These are phyloP conservation scores for Chenopodium berlandieri DNA, from an alignment of 148 eudicot genomes.

Conservation along the genomic window DNA sequence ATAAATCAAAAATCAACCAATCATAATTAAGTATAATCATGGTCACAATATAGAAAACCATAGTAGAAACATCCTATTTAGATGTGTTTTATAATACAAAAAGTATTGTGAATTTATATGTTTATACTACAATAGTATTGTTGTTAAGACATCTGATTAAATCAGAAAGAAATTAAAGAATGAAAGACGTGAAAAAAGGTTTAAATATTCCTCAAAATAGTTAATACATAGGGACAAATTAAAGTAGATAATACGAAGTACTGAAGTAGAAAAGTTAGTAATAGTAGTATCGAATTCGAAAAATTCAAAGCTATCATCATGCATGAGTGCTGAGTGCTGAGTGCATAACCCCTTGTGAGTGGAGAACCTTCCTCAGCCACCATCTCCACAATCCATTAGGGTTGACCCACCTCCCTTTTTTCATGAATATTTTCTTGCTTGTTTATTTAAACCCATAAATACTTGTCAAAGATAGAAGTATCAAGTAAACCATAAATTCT, in stretches of 20 bases:
- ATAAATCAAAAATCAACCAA: too few species aligned
- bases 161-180: not conserved
- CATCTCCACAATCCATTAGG: slow-evolving; percentile 35
- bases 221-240: too few species aligned
- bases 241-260: too few species aligned
- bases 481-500: too few species aligned
- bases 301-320: slow-evolving; percentile 33
- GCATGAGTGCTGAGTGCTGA: not conserved
- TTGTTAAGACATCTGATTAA: not conserved
- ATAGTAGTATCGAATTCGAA: not conserved
- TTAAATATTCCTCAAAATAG: not conserved
- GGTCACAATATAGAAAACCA: too few species aligned
- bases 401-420: slow-evolving; percentile 6
- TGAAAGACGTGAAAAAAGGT: not conserved
- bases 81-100: too few species aligned
- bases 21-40: too few species aligned
- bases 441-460: not conserved
- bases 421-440: not conserved
- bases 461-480: too few species aligned
- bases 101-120: too few species aligned
- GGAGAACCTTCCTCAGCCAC: slow-evolving; percentile 58
- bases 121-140: too few species aligned
- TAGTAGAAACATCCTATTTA: too few species aligned
- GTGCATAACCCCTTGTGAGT: slow-evolving; percentile 37
- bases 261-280: not conserved